Base-by-base conservation (phyloP, 2,329 filamentous ascomycete species). In the Hymenoscyphus albidus region DNA sequence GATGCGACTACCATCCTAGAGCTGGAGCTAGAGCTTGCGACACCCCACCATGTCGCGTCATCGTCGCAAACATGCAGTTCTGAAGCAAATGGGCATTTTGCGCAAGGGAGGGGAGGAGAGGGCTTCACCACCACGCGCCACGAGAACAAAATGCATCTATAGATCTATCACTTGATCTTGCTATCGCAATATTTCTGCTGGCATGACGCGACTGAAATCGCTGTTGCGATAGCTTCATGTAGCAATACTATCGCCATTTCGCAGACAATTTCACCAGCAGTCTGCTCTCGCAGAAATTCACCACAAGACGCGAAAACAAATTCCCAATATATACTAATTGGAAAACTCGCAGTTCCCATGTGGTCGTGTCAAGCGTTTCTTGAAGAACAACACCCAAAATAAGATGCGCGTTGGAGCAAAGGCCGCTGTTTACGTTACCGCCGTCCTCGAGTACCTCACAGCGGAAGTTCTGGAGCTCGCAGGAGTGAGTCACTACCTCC, bases 321-420 rank as follows among this genome's bases (percentile, higher is more conserved):
- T 42, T 12, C 22, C 12, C 14, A 13, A 42, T 44, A 31, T 31
- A 61, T 69, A 64, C 77, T 79, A 70, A 77, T 72, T 70, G 70
- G 70, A 40, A 61, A 56, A 42, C 55, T 59, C 59, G 70, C 77
- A 99, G 95, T 99, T 99, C 79, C 95, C 95, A 68, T 99, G 95
- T 79, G 95, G 95, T 81, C 95, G 95, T 89, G 95, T 99, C 81
- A 99, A 99, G 90, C 93, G 95, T 83, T 98, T 98, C 83, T 85
- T 99, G 78, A 97, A 98, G 87, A 93, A 92, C 80, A 97, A 97
- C 82, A 98, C 95, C 59, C 95, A 98, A 78, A 96, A 97, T 82
- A 98, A 98, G 85, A 98, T 97, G 92, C 94, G 95, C 80, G 96
- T 99, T 72, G 95, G 95, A 74, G 95, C 94, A 76, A 98, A 98